These are phyloP conservation scores for Cryptosporidium canis DNA, from an alignment of 169 alveolate genomes.

Conservation along the genomic window DNA sequence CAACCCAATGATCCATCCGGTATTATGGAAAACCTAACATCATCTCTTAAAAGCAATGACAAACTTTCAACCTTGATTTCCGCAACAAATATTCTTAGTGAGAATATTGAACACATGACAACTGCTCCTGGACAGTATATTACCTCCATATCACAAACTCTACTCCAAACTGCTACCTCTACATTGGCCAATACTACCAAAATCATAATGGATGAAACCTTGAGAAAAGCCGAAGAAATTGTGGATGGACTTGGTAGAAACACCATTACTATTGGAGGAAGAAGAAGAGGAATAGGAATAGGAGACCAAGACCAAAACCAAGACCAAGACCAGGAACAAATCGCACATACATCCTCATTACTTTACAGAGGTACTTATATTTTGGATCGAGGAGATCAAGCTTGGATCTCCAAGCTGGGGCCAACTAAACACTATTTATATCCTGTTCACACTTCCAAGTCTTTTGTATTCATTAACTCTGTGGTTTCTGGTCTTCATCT, in stretches of 20 bases:
- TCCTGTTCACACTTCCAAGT: conserved; percentile 76
- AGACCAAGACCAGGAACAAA: too few species aligned
- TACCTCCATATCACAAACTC: conserved; percentile 9
- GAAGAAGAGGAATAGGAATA: not conserved
- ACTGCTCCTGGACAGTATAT: conserved; percentile 59
- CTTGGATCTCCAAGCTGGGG: conserved; percentile 51
- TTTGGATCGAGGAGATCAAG: conserved; percentile 35
- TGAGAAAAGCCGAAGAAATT: not conserved
- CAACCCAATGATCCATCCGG: not conserved
- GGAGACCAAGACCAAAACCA: too few species aligned
- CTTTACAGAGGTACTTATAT: conserved; percentile 40
- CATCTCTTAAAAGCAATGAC: not conserved
- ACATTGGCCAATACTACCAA: conserved; percentile 15
- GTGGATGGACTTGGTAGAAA: not conserved
- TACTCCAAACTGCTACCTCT: not conserved
- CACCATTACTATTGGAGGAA: too few species aligned
- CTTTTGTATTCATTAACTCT: conserved; percentile 75
- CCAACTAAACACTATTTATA: conserved; percentile 75
- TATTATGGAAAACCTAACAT: not conserved
- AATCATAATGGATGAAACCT: not conserved
- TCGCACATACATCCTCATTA: not conserved
- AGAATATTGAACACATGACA: conserved; percentile 13
- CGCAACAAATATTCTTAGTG: not conserved
- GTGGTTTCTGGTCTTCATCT: conserved; percentile 77
- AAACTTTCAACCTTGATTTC: conserved; percentile 1